Evolutionary conservation across 2,329 filamentous ascomycete genomes (phyloP), one percentile per base, ranked within the genome.

Genomic region (Colletotrichum abscissum): DNA sequence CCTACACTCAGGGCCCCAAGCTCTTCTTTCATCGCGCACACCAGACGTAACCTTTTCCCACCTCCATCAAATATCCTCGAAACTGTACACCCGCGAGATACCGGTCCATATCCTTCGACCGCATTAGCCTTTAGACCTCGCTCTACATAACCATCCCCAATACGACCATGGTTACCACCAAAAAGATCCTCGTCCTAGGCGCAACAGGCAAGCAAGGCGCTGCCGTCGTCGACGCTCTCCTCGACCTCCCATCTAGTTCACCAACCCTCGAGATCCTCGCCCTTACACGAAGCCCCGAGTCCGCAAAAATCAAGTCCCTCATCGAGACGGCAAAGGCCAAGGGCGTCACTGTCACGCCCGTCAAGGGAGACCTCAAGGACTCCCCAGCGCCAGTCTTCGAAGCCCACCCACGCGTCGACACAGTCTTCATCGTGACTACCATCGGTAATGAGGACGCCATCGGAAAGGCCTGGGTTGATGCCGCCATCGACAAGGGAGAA

Each of bases 121-220:
- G 2, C 2, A n/a, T n/a, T 3, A 46, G 19, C 16, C 3, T 2
- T 1, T 9, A 16, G 7, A 46, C 19, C 19, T 46, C 19, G 3
- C 42, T 19, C 42, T 46, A 4, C 7, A 46, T n/a, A 6, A 19
- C 19, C 42, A 4, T 46, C 19, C 19, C 42, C 14, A 8, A 42
- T 7, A n/a, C 22, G 58, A 72, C 4, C 26, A 74, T 74, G 63
- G 52, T 52, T 12, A 76, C 79, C 74, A 74, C 78, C 28, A 76
- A 76, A 19, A 75, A 85, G 54, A 75, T 88, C 64, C 83, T 88
- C 72, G 77, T 88, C 69, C 78, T 88, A 46, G 86, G 86, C 49
- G 87, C 81, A 63, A 85, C 80, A 49, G 87, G 87, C n/a, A 84
- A 85, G 69, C 87, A 86, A 60, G 87, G 87, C 73, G 78, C 81